A percentile compares a stretch with the other conserved stretches of the same genome.
Evolutionary conservation across 805 yeast species (phyloP).

Genomic region (Pichia cabralensis): DNA sequence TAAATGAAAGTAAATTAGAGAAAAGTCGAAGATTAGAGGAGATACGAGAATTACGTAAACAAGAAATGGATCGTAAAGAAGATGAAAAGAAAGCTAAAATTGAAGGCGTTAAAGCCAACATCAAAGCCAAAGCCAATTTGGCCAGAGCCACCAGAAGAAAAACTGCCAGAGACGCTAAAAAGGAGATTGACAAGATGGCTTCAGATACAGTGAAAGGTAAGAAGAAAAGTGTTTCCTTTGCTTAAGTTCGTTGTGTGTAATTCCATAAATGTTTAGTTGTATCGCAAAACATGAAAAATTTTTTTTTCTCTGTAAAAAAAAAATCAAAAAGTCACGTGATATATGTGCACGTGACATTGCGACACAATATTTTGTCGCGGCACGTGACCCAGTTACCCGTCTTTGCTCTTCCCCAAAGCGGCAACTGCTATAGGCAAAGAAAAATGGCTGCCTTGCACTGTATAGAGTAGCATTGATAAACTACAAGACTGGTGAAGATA

Average conservation of each 20-base stretch:
- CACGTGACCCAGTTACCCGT: no score
- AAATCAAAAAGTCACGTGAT: no score
- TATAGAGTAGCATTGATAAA: no score
- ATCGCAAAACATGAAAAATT: not conserved
- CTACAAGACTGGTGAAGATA: no score
- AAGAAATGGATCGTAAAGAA: slow-evolving; percentile 83
- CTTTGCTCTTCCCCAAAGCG: no score
- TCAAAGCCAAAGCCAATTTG: slow-evolving; percentile 59
- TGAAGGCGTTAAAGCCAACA: slow-evolving; percentile 68
- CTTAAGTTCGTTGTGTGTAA: slow-evolving; percentile 17
- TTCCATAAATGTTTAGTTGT: no score
- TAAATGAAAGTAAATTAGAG: slow-evolving; percentile 82
- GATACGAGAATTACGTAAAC: slow-evolving; percentile 73
- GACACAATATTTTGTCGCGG: no score
- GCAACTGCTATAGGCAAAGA: no score
- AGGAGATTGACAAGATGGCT: slow-evolving; percentile 16
- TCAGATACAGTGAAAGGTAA: slow-evolving; percentile 21
- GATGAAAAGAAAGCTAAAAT: slow-evolving; percentile 54
- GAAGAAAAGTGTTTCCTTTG: slow-evolving; percentile 42
- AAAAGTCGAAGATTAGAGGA: slow-evolving; percentile 84
- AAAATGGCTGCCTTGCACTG: no score
- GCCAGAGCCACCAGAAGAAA: slow-evolving; percentile 68
- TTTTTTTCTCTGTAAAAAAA: not conserved
- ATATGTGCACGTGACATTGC: no score
- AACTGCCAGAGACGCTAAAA: slow-evolving; percentile 27